A percentile compares a stretch with the other conserved stretches of the same genome.
Evolutionary conservation across 352 stramenopile species (phyloP).

Genomic region (Phytophthora podocarpi): DNA sequence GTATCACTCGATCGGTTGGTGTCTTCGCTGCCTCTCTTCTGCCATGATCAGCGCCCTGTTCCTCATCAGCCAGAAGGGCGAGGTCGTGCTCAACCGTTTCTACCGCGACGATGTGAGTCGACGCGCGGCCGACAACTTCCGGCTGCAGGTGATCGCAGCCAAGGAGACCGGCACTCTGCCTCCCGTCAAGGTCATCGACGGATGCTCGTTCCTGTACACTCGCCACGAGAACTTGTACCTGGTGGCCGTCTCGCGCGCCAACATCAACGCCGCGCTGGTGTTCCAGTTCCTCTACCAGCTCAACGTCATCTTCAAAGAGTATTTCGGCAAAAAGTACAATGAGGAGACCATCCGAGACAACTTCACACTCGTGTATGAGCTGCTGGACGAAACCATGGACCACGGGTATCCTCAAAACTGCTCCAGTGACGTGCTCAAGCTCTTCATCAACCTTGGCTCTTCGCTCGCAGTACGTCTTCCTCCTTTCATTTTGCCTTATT

Average conservation of each 20-base stretch:
- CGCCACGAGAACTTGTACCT: constrained; percentile 98
- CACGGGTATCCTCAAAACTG: constrained; percentile 99
- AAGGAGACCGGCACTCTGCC: constrained; percentile 96
- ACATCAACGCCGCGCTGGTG: constrained; percentile 96
- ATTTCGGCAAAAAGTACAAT: constrained; percentile 97
- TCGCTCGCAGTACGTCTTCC: constrained; percentile 47
- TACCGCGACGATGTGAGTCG: constrained; percentile 83
- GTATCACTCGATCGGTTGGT: too few species aligned
- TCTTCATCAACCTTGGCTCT: constrained; percentile 98
- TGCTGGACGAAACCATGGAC: constrained; percentile 99
- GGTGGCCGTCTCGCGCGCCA: constrained; percentile 96
- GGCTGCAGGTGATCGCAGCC: constrained; percentile 92
- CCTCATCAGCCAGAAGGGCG: constrained; percentile 83
- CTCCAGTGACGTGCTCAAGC: constrained; percentile 96
- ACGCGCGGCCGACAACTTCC: constrained; percentile 71
- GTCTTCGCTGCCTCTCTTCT: too few species aligned
- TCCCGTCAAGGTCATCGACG: constrained; percentile 96
- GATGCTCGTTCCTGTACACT: constrained; percentile 98
- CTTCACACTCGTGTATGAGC: constrained; percentile 99
- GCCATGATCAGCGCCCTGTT: constrained; percentile 83
- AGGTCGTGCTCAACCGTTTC: constrained; percentile 84
- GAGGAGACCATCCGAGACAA: constrained; percentile 98
- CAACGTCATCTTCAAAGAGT: constrained; percentile 97
- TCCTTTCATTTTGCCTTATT: neutral
- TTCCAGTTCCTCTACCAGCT: constrained; percentile 98